Base-by-base conservation (phyloP, 345 rosid species). In the Populus deltoides region DNA sequence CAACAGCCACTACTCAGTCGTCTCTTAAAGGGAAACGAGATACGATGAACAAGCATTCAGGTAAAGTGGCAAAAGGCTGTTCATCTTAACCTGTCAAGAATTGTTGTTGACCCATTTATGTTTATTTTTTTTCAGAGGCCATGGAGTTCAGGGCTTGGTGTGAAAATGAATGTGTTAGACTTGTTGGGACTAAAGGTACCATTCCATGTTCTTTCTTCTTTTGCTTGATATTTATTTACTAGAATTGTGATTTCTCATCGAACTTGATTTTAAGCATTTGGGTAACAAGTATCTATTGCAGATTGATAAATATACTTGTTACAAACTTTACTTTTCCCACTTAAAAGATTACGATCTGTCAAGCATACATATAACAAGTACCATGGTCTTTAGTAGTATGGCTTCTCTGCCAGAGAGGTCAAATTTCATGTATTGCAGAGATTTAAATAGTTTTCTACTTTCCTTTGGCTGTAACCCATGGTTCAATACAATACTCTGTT, bases 121-220 rank as follows among this genome's bases (percentile, higher is more conserved):
- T 84, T 68, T 81, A 59, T 62, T 33, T 76, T 71, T 18, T 82
- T 75, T 80, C 98, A 96, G 99, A 93, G 90, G 97, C 98, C 47
- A 89, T 82, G 90, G 97, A 86, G 83, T 96, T 96, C 89, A 89
- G 90, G 82, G 94, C 92, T 85, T 96, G 99, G 99, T 96, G 99
- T 73, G 88, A 90, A 82, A 85, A 83, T 63, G 98, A 96, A 86
- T 91, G 98, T 80, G 85, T 74, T 67, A 91, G 98, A 88, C 97
- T 96, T 76, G 80, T 92, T 29, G 99, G 99, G 75, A 84, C 92
- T 39, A 90, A 84, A 88, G 99, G 99, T 93, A 88, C 71, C 35
- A 51, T 75, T 69, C 29, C 66, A 36, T 59, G 29, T 12, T 31
- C 45, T 43, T 57, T 39, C 29, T 22, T 22, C 1, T 71, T 76